Base-by-base conservation (phyloP, 2,329 filamentous ascomycete genomes). In the Trichophyton verrucosum region DNA sequence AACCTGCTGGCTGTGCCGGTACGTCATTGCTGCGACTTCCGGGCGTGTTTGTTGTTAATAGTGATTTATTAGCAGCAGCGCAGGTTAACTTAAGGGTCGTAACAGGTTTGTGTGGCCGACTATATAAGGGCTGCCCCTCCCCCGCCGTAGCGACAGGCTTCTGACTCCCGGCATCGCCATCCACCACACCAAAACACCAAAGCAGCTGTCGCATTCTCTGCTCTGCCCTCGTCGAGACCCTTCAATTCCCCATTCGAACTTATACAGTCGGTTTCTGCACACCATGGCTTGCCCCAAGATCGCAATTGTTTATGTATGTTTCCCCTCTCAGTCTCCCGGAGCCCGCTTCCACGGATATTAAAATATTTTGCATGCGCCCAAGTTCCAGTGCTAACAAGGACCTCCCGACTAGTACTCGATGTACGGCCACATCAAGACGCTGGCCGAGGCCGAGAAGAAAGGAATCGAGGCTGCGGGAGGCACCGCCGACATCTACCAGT, bases 381-480 rank as follows among this genome's bases (percentile, higher is more conserved):
- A 9, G 3, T 42, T 36, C 57, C 6, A 56, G 17, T 17, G 13
- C 57, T 15, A 44, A 13, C 30, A 17, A n/a, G 33, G 33, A 38
- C 33, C 9, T 38, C 60, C 57, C 13, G 51, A 22, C 17, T 36
- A 94, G 89, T 95, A 95, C 80, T 95, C 90, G 67, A 88, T 91
- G 83, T 95, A 94, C 78, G 92, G 94, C 77, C 91, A 96, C 78
- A 87, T 96, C 77, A 79, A 82, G 76, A 78, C 85, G 72, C 76
- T 96, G 69, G 94, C 92, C 70, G 85, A 94, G 75, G 90, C 91
- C 65, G 91, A 97, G 81, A 88, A 91, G 81, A 85, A 82, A 71
- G 94, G 94, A 72, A 89, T 96, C 71, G 86, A 91, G 78, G 84
- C 86, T 71, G 91, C 90, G 65, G 94, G 94, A 66, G 91, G 91